phyloP scores from a whole-genome alignment of 2,329 filamentous ascomycete species.

The Chaetomiaceae sp. region DNA sequence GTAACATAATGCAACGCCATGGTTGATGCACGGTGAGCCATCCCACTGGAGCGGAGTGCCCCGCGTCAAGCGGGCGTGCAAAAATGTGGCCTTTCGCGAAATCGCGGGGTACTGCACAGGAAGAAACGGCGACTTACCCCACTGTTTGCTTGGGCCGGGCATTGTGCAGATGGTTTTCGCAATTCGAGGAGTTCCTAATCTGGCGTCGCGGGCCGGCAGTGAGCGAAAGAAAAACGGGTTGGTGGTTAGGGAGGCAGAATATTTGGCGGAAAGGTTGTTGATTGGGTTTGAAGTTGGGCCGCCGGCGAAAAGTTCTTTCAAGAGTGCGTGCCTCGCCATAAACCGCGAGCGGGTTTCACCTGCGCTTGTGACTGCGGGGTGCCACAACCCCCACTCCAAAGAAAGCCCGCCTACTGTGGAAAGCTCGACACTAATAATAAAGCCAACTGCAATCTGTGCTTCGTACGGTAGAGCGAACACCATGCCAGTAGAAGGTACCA shows the following conservation, averaged over 20 bases:
- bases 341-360: too few relatives aligned
- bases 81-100: background rate
- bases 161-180: conserved; percentile 26
- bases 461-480: too few relatives aligned
- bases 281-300: conserved; percentile 11
- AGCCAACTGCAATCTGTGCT: too few relatives aligned
- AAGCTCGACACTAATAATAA: too few relatives aligned
- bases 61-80: background rate
- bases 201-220: background rate
- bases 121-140: conserved; percentile 35
- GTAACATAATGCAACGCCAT: too few relatives aligned
- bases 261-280: background rate
- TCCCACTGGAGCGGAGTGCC: background rate
- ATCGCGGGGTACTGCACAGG: conserved; percentile 25
- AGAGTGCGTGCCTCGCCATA: background rate
- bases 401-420: too few relatives aligned
- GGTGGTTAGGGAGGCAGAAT: background rate
- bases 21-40: background rate
- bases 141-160: conserved; percentile 35
- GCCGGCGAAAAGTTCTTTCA: conserved; percentile 2
- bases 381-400: background rate
- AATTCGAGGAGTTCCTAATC: background rate
- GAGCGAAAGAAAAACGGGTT: background rate
- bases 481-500: too few relatives aligned
- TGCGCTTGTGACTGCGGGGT: background rate